phyloP scores from a whole-genome alignment of 306 rosid species.

The Vigna trinervia region DNA sequence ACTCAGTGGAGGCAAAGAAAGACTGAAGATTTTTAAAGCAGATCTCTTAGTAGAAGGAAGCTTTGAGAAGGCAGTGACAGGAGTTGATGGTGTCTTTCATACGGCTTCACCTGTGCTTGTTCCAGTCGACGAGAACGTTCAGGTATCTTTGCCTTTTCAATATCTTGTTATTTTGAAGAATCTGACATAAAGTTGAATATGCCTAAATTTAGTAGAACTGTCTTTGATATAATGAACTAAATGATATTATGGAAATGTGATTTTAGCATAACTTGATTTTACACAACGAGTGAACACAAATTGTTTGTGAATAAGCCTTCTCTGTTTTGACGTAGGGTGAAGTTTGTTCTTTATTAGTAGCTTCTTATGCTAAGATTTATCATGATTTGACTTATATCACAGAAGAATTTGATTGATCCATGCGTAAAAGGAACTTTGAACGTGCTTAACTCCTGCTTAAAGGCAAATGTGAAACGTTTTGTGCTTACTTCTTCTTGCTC shows the following conservation, averaged over 20 bases:
- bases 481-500: constrained; percentile 91
- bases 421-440: constrained; percentile 67
- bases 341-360: neutral
- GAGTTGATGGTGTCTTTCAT: constrained; percentile 87
- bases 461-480: constrained; percentile 67
- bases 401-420: constrained; percentile 80
- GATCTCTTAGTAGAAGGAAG: constrained; percentile 71
- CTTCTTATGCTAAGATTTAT: neutral
- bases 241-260: too few relatives aligned
- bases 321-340: neutral
- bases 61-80: constrained; percentile 70
- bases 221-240: too few relatives aligned
- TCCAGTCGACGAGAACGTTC: constrained; percentile 60
- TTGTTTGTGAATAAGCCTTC: neutral
- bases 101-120: constrained; percentile 83
- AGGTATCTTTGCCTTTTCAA: constrained; percentile 45
- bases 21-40: constrained; percentile 71
- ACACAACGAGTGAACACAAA: too few relatives aligned
- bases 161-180: too few relatives aligned
- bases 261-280: too few relatives aligned
- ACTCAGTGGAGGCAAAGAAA: constrained; percentile 68
- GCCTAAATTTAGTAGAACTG: too few relatives aligned
- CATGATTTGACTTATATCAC: constrained; percentile 30
- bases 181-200: too few relatives aligned
- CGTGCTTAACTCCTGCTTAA: constrained; percentile 73